Conservation (phyloP, 768 basidiomycete species). For the Erythrobasidium yunnanense region DNA sequence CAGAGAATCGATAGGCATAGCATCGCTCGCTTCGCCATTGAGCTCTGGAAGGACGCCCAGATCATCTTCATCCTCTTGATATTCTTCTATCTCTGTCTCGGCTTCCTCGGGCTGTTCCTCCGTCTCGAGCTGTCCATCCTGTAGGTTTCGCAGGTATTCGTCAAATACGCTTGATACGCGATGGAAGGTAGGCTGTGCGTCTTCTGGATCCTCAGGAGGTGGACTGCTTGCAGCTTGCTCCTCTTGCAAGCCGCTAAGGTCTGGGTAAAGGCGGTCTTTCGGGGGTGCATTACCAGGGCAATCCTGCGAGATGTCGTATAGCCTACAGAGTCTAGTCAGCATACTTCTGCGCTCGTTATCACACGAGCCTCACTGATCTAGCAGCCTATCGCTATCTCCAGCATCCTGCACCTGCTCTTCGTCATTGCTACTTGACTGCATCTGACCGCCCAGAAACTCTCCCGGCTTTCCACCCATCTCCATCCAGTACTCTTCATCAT, state of each 20-base stretch:
- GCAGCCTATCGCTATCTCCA: not conserved
- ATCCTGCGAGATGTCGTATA: not conserved
- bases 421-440: not conserved
- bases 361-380: not conserved
- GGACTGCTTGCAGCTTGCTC: no score
- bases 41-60: not conserved
- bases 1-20: not conserved
- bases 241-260: no score
- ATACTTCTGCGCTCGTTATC: not conserved
- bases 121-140: not conserved
- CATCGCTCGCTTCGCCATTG: not conserved
- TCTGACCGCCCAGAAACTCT: constrained; percentile 7
- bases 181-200: not conserved
- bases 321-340: not conserved
- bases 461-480: constrained; percentile 25
- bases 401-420: not conserved
- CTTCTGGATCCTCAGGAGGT: not conserved
- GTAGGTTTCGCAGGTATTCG: not conserved
- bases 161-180: not conserved
- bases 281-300: no score
- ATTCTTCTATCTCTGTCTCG: constrained; percentile 28
- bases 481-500: constrained; percentile 23
- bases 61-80: constrained; percentile 22
- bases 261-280: no score
- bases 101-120: constrained; percentile 31